Conservation (phyloP, 176 grass and related monocot genomes). For the Miscanthus lutarioriparius region DNA sequence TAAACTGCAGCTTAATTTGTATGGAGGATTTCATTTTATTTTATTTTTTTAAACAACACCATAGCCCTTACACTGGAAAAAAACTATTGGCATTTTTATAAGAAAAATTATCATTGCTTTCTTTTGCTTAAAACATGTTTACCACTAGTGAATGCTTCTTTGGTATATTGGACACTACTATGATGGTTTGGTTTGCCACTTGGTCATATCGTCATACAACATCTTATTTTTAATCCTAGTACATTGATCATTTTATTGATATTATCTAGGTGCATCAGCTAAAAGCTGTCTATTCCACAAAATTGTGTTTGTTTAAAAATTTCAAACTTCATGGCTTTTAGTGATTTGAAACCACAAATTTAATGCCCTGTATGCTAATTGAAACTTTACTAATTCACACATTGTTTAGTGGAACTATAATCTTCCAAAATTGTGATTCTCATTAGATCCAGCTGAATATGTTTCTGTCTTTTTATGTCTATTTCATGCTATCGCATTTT, state of each 20-base stretch:
- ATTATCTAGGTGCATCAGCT: not conserved
- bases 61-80: not conserved
- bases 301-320: not conserved
- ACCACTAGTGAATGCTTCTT: not conserved
- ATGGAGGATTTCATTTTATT: not conserved
- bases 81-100: not conserved
- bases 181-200: not conserved
- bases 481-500: slow-evolving; percentile 2
- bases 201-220: not conserved
- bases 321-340: not conserved
- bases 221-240: not conserved
- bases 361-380: not conserved
- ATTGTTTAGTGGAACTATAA: not conserved
- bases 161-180: not conserved
- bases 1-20: not conserved
- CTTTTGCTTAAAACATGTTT: not conserved
- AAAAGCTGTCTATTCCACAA: not conserved
- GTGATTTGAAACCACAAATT: not conserved
- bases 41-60: not conserved
- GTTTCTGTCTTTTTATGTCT: not conserved
- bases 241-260: not conserved
- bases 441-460: not conserved
- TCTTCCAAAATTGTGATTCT: not conserved
- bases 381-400: not conserved
- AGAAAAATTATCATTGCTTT: not conserved